These are phyloP conservation scores for Arachnomyces sp. DNA, from an alignment of 2,329 filamentous ascomycete species.

Conservation along the genomic window DNA sequence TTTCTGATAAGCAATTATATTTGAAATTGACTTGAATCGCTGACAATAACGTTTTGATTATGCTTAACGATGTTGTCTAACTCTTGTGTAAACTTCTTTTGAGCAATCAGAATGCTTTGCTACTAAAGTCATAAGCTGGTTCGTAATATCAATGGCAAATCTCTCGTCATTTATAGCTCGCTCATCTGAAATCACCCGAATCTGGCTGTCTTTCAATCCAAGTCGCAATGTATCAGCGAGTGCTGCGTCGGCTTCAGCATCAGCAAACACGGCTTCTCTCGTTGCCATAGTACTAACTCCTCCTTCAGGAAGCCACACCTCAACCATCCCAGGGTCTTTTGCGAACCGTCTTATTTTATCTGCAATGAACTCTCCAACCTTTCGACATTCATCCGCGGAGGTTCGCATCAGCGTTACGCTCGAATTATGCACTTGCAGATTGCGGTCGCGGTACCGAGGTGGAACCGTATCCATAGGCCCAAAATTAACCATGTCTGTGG, in stretches of 20 bases:
- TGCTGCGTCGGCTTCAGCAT: slow-evolving; percentile 40
- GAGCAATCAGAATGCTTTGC: too few species aligned
- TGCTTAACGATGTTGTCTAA: too few species aligned
- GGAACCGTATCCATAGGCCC: slow-evolving; percentile 51
- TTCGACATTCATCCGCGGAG: slow-evolving; percentile 47
- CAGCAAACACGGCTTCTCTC: slow-evolving; percentile 47
- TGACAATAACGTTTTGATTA: too few species aligned
- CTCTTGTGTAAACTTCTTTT: too few species aligned
- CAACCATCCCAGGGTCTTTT: slow-evolving; percentile 34
- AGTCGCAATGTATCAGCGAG: slow-evolving; percentile 46
- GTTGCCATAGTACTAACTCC: slow-evolving; percentile 57
- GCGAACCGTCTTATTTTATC: slow-evolving; percentile 42
- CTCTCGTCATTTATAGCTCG: too few species aligned
- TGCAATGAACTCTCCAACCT: slow-evolving; percentile 51
- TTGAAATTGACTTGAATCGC: too few species aligned
- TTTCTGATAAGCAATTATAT: too few species aligned
- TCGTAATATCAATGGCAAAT: too few species aligned
- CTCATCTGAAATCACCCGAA: slow-evolving; percentile 44
- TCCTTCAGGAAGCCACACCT: slow-evolving; percentile 53
- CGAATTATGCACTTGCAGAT: slow-evolving; percentile 59
- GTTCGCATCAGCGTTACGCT: slow-evolving; percentile 61
- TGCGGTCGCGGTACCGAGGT: slow-evolving; percentile 43
- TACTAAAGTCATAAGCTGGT: too few species aligned
- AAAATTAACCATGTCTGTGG: slow-evolving; percentile 59
- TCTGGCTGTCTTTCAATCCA: slow-evolving; percentile 42